These are phyloP conservation scores for Parmelia sp. DNA, from an alignment of 495 filamentous ascomycete species.

Conservation along the genomic window DNA sequence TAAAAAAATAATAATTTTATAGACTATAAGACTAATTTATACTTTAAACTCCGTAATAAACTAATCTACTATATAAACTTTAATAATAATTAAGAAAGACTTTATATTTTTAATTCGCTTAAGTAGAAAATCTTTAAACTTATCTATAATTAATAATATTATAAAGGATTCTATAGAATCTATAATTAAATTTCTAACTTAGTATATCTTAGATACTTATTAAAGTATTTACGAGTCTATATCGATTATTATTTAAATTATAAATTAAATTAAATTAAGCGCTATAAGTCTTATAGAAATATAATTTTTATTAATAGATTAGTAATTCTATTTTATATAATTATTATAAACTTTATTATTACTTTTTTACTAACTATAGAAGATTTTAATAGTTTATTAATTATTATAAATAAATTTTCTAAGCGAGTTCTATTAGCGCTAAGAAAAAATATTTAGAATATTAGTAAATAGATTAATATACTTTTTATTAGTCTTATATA, in stretches of 20 bases:
- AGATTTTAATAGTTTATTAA: neutral
- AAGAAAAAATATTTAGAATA: neutral
- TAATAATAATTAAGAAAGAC: too few species aligned
- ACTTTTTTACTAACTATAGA: constrained; percentile 1
- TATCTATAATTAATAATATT: neutral
- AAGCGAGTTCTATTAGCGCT: neutral
- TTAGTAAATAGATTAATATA: neutral
- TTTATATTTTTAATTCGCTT: neutral
- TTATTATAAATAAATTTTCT: constrained; percentile 3
- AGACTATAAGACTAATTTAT: too few species aligned
- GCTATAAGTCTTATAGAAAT: neutral
- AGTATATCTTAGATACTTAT: neutral
- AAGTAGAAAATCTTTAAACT: neutral
- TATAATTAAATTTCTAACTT: neutral
- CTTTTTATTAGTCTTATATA: neutral
- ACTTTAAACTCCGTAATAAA: too few species aligned
- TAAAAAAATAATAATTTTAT: too few species aligned
- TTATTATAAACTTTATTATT: neutral
- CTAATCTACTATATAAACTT: neutral
- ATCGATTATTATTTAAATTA: constrained; percentile 3
- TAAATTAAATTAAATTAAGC: neutral
- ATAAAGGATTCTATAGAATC: neutral
- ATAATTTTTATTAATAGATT: neutral
- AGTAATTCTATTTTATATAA: constrained; percentile 10
- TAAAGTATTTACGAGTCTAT: neutral